Evolutionary conservation across 2,329 filamentous ascomycete species (phyloP), one percentile per base, ranked within the genome.

Genomic region (Claviceps monticola): DNA sequence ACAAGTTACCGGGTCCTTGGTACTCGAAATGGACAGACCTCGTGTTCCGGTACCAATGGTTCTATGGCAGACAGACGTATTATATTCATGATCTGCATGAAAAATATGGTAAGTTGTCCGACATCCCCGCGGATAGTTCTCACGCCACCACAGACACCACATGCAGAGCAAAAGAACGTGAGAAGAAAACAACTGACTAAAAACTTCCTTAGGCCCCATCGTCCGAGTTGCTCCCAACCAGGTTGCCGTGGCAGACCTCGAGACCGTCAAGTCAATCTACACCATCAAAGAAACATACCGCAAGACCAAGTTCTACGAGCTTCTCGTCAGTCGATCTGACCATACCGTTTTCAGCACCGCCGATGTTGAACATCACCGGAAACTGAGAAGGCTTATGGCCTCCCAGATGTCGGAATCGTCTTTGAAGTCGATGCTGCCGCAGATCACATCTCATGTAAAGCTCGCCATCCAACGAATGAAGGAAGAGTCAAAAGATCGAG

Each of bases 381-480:
- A 60, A 1, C 63, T 67, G 34, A 67, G 73, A 11, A 64, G 66
- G 49, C 63, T 76, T 1, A 60, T 77, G 4, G 69, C 71, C 3
- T 59, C 62, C 1, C 60, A 68, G n/a, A 62, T 71, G 53, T 70
- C 67, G 16, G 69, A 68, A 46, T 61, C 59, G 0, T 64, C 64
- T 1, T 55, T 74, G 36, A 60, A 62, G 37, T 19, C 46, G 1
- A 60, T 65, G 46, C 59, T 66, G 46, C 57, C 60, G 0, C 49
- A 65, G 23, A 62, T 78, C 13, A 56, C 66, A 3, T 56, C 55
- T 0, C 68, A 67, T n/a, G 63, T 70, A 0, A 57, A 64, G 0
- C 55, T 73, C 9, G 61, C 73, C 0, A 64, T 79, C 1, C 36
- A 66, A 2, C 64, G 62, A 46, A 78, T 80, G 21, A 59, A 54